Conservation (phyloP, 495 filamentous ascomycete species). For the Penicillium psychrofluorescens region DNA sequence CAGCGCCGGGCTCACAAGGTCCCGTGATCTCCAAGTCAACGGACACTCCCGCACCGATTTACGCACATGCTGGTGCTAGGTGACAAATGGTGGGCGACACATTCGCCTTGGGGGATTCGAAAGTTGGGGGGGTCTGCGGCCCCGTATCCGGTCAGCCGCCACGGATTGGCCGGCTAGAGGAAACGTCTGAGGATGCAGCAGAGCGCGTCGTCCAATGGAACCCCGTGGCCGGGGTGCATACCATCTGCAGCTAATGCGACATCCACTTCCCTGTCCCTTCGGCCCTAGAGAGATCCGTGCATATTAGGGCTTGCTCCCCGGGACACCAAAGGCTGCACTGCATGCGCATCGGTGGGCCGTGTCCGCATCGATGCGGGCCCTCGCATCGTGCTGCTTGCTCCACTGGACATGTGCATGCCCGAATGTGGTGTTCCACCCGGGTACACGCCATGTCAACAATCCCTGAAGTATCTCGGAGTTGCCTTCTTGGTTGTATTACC, state of each 20-base stretch:
- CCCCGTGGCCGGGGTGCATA: constrained; percentile 10
- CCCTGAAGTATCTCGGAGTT: no score
- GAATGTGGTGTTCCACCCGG: background rate
- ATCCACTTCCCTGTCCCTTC: constrained; percentile 5
- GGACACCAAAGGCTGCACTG: no score
- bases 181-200: constrained; percentile 17
- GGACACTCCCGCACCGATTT: constrained; percentile 30
- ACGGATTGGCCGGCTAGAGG: constrained; percentile 26
- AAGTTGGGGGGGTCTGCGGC: constrained; percentile 19
- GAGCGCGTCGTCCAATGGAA: constrained; percentile 24
- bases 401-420: constrained; percentile 1
- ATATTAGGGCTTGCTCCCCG: constrained; percentile 1
- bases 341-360: constrained; percentile 14
- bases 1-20: constrained; percentile 30
- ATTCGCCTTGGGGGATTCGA: constrained; percentile 17
- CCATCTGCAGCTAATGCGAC: constrained; percentile 29
- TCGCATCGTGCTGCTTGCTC: constrained; percentile 20
- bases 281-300: constrained; percentile 7
- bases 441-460: background rate
- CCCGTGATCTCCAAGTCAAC: constrained; percentile 38
- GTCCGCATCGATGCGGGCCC: constrained; percentile 15
- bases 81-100: constrained; percentile 31
- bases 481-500: no score
- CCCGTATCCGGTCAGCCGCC: constrained; percentile 7
- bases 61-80: constrained; percentile 23